Conservation (phyloP, 495 filamentous ascomycete genomes). For the Trichoderma orchidacearum region DNA sequence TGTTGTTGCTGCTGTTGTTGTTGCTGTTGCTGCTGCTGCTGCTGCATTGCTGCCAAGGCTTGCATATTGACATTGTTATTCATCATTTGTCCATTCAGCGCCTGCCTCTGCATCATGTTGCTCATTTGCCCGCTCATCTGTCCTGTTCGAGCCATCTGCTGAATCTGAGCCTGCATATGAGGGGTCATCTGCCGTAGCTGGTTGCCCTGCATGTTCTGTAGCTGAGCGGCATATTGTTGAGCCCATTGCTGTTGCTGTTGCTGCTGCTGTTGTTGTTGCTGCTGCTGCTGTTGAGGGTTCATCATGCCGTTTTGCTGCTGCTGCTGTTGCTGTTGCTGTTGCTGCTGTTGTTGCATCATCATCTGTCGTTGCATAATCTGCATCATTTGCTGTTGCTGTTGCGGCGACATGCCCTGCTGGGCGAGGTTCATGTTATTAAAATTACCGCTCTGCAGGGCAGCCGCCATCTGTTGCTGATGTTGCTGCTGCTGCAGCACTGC, state of each 20-base stretch:
- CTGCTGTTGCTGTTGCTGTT: slow-evolving; percentile 13
- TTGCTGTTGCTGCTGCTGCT: slow-evolving; percentile 14
- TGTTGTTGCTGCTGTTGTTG: slow-evolving; percentile 18
- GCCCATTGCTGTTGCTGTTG: slow-evolving; percentile 16
- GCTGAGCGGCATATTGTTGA: slow-evolving; percentile 6
- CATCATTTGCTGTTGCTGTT: slow-evolving; percentile 13
- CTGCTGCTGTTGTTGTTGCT: slow-evolving; percentile 10
- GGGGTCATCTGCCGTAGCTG: slow-evolving; percentile 25
- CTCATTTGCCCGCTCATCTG: slow-evolving; percentile 10
- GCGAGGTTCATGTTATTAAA: slow-evolving; percentile 17
- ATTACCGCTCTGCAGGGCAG: slow-evolving; percentile 23
- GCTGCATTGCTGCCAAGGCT: slow-evolving; percentile 23
- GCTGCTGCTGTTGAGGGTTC: slow-evolving; percentile 15
- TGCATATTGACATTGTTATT: slow-evolving; percentile 12
- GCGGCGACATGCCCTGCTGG: slow-evolving; percentile 9
- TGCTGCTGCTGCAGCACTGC: slow-evolving; percentile 19
- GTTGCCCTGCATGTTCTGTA: slow-evolving; percentile 6
- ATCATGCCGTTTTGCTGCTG: background rate
- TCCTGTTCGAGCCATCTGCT: slow-evolving; percentile 12
- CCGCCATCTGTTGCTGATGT: slow-evolving; percentile 20
- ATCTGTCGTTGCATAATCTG: slow-evolving; percentile 21
- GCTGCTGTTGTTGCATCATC: slow-evolving; percentile 18
- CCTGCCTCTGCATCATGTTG: slow-evolving; percentile 18
- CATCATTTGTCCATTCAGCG: slow-evolving; percentile 22
- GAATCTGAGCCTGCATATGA: slow-evolving; percentile 9